These are phyloP conservation scores for Chytridiales sp. DNA, from an alignment of 371 early-diverging fungal species.

Conservation along the genomic window DNA sequence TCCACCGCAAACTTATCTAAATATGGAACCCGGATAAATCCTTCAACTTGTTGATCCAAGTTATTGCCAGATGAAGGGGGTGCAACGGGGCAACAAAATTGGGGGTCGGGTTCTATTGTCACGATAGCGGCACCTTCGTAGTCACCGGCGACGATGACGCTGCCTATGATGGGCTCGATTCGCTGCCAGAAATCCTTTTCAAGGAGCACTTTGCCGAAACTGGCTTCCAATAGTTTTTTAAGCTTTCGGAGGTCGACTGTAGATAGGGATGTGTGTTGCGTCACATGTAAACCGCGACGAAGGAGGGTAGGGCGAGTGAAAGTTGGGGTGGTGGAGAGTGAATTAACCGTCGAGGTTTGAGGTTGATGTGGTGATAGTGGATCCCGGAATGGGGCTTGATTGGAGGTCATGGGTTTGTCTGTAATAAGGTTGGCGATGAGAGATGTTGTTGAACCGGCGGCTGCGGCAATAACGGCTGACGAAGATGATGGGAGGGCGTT, in stretches of 20 bases:
- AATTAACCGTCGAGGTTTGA: no score
- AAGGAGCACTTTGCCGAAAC: conserved; percentile 72
- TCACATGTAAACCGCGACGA: conserved; percentile 44
- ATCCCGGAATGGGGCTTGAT: conserved; percentile 13
- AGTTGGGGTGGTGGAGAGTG: not conserved
- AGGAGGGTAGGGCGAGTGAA: not conserved
- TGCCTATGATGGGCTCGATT: conserved; percentile 46
- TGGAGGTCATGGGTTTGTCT: conserved; percentile 56
- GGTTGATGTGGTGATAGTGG: conserved; percentile 13
- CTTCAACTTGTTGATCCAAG: no score
- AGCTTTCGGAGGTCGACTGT: conserved; percentile 60
- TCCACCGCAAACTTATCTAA: conserved; percentile 92
- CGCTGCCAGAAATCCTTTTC: conserved; percentile 61
- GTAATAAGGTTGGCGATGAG: conserved; percentile 59
- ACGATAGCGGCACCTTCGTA: conserved; percentile 79
- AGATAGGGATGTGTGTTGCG: conserved; percentile 47
- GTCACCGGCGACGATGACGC: conserved; percentile 84
- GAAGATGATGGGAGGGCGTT: conserved; percentile 51
- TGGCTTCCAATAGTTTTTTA: conserved; percentile 65
- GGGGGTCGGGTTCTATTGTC: conserved; percentile 67
- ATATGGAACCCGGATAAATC: conserved; percentile 47
- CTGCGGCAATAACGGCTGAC: conserved; percentile 59
- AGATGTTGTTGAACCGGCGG: conserved; percentile 37
- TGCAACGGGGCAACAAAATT: conserved; percentile 29
- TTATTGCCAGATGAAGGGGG: no score